Evolutionary conservation across 805 yeast genomes (phyloP).

Genomic region (Zygosaccharomyces kombuchaensis): DNA sequence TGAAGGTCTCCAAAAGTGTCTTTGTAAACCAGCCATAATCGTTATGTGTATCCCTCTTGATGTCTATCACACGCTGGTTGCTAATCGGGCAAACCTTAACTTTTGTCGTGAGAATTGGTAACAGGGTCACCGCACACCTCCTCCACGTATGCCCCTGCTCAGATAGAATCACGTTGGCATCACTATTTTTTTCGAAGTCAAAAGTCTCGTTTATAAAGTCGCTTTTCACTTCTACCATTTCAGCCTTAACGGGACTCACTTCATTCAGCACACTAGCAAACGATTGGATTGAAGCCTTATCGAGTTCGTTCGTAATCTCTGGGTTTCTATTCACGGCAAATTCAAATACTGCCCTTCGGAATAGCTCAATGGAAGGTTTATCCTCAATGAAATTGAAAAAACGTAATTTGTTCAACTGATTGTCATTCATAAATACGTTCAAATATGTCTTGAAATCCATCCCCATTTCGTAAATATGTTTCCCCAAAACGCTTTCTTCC

Average conservation of each 20-base stretch:
- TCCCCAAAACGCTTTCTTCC: not conserved
- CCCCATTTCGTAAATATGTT: constrained; percentile 11
- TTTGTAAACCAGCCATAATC: constrained; percentile 36
- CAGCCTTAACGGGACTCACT: constrained; percentile 9
- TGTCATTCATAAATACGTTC: constrained; percentile 15
- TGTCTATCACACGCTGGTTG: constrained; percentile 29
- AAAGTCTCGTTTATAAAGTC: constrained; percentile 31
- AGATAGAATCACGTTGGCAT: constrained; percentile 20
- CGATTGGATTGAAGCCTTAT: constrained; percentile 25
- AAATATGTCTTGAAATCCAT: constrained; percentile 23
- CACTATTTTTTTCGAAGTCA: constrained; percentile 12
- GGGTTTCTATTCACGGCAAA: constrained; percentile 23
- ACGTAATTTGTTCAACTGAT: constrained; percentile 17
- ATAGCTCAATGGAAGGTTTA: constrained; percentile 17
- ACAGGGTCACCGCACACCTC: constrained; percentile 36
- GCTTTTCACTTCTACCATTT: constrained; percentile 18
- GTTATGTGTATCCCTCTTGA: constrained; percentile 23
- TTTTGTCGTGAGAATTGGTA: constrained; percentile 37
- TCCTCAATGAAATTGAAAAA: constrained; percentile 23
- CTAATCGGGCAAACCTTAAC: constrained; percentile 38
- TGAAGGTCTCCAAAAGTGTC: constrained; percentile 25
- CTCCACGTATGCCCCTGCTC: constrained; percentile 35
- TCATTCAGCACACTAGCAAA: constrained; percentile 18
- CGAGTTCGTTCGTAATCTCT: constrained; percentile 23
- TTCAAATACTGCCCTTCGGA: constrained; percentile 23